Evolutionary conservation across 2,329 filamentous ascomycete genomes (phyloP), one percentile per base, ranked within the genome.

Genomic region (Sporothrix pallida): DNA sequence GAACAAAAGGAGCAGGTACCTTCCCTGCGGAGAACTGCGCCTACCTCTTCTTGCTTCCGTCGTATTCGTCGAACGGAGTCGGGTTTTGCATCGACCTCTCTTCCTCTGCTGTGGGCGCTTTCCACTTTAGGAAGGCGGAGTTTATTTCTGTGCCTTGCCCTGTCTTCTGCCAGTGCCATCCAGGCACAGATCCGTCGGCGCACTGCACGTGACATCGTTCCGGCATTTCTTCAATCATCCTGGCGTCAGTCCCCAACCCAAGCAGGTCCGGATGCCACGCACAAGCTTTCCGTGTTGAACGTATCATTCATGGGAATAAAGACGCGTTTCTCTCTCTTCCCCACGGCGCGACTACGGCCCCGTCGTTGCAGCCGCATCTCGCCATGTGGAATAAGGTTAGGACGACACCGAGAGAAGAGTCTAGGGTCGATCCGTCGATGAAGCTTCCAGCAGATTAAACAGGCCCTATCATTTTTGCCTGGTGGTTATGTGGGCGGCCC

Each of bases 41-140:
- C 48, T 23, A 12, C 20, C 23, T 54, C 7, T 37, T 37, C 31
- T 6, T 37, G 31, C 7, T 7, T 31, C 46, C 15, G 37, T 46
- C 67, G 26, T 54, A 54, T 69, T 52, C 46, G 31, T 20, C 60
- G 23, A 17, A 37, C 23, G 26, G 60, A 12, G 67, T 37, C 31
- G 46, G 46, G 67, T 17, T 42, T 42, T 23, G 37, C 26, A n/a
- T 42, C 52, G 42, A 48, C 3, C 17, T 48, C 13, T 15, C 62
- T 37, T 37, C 15, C 15, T 17, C 62, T 60, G 5, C 15, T 48
- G n/a, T 44, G 60, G 37, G 7, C 60, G 60, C 50, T 46, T 70
- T 50, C 72, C 65, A 8, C 13, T 73, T 73, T 73, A 73, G 72
- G 72, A 73, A 73, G 67, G 72, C 67, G 37, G 60, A 63, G 60